These are phyloP conservation scores for Boechera stricta DNA, from an alignment of 345 rosid genomes.

Conservation along the genomic window DNA sequence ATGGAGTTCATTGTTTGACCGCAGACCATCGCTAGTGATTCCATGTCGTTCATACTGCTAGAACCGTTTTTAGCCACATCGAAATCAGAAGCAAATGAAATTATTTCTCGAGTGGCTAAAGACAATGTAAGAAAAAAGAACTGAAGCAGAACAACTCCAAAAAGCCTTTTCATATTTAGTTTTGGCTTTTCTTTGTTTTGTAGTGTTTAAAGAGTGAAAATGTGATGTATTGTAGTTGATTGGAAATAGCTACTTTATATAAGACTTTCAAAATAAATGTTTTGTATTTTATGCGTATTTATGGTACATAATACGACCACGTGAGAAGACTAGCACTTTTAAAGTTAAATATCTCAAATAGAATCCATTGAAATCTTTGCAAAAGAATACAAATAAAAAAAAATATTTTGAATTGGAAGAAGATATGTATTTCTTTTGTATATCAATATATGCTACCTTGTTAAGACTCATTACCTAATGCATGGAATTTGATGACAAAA, in stretches of 20 bases:
- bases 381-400: too few species aligned
- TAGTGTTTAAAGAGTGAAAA: neutral
- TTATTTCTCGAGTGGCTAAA: conserved; percentile 17
- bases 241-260: neutral
- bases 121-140: conserved; percentile 6
- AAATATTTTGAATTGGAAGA: too few species aligned
- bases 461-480: neutral
- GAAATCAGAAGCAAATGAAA: neutral
- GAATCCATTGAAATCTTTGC: too few species aligned
- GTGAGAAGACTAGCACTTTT: too few species aligned
- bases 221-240: neutral
- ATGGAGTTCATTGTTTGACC: too few species aligned
- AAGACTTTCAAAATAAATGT: neutral
- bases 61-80: neutral
- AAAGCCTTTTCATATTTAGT: conserved; percentile 5
- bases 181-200: neutral
- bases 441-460: too few species aligned
- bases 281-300: neutral
- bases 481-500: neutral
- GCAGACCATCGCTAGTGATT: neutral
- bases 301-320: neutral
- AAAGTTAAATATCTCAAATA: neutral
- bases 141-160: conserved; percentile 20
- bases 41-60: neutral
- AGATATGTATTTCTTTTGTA: too few species aligned